Evolutionary conservation across 805 yeast genomes (phyloP), one percentile per base, ranked within the genome.

Genomic region (Torulaspora franciscae): DNA sequence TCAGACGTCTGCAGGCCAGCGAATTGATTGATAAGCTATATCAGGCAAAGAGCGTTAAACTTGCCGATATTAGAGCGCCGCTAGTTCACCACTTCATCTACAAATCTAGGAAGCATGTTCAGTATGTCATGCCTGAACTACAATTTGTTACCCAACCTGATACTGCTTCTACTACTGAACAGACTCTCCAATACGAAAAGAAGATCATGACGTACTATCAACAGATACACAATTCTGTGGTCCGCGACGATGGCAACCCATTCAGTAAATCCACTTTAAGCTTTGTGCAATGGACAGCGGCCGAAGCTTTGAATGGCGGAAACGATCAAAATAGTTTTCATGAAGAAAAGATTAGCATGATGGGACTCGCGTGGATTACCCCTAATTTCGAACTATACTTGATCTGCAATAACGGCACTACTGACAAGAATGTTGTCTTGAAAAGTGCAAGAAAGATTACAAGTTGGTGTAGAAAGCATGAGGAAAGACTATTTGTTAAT

Each of bases 31-130:
- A 59, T 11, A 66, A 70, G 19, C 65, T 76, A 10, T 59, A 60
- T n/a, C 59, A 62, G 17, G 38, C 41, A 19, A 40, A 19, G 40
- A 67, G 77, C 2, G 64, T 75, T 24, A 68, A 71, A 42, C 71
- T 79, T 5, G 67, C 72, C 14, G 81, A 74, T 39, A 69, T 80
- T 17, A 79, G 78, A 1, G 83, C 81, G 0, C 78, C 78, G 3
- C 51, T 67, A 45, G 74, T 91, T 8, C 76, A 79, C 48, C 96
- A 89, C 66, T 93, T 90, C 59, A 74, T 89, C 19, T 90, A 79
- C 70, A 89, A 86, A 64, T 77, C 86, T 27, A 81, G 77, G 47
- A 68, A 67, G 17, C 76, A 77, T 45, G 80, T 87, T 13, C 97
- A 62, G 43, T 61, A 59, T 44, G 55, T 59, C 4, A 57, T 58